Conservation (phyloP, 805 yeast species). For the Blastobotrys muscicola region DNA sequence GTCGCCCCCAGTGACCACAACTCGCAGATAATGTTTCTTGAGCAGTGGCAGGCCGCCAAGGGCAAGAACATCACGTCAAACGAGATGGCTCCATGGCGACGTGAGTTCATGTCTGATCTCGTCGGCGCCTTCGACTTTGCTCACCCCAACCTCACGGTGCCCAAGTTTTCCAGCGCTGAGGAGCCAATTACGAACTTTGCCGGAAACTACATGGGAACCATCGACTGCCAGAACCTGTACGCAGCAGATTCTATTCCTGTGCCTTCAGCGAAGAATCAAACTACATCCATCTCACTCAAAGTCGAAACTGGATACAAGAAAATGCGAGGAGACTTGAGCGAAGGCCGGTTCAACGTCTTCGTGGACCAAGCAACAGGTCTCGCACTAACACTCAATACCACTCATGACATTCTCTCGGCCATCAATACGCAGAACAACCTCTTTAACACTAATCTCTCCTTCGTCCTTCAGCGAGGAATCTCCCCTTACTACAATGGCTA, state of each 20-base stretch:
- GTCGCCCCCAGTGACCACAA: conserved; percentile 20
- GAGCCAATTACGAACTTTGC: conserved; percentile 5
- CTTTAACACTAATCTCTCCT: too few relatives aligned
- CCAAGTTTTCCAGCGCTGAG: conserved; percentile 7
- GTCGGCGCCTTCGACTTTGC: conserved; percentile 16
- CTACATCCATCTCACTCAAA: conserved; percentile 7
- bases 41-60: conserved; percentile 15
- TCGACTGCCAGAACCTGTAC: conserved; percentile 6
- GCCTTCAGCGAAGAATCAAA: conserved; percentile 9
- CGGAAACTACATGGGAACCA: conserved; percentile 6
- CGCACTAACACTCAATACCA: too few relatives aligned
- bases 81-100: conserved; percentile 16
- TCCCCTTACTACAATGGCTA: neutral
- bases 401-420: too few relatives aligned
- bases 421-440: too few relatives aligned
- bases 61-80: conserved; percentile 8
- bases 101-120: conserved; percentile 18
- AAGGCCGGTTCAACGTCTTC: conserved; percentile 17
- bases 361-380: neutral
- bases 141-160: conserved; percentile 11
- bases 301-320: conserved; percentile 16
- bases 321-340: conserved; percentile 17
- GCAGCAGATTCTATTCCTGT: neutral
- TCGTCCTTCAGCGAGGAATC: too few relatives aligned
- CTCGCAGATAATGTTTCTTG: conserved; percentile 20